These are phyloP conservation scores for Myxozyma mucilagina DNA, from an alignment of 805 yeast species.

Conservation along the genomic window DNA sequence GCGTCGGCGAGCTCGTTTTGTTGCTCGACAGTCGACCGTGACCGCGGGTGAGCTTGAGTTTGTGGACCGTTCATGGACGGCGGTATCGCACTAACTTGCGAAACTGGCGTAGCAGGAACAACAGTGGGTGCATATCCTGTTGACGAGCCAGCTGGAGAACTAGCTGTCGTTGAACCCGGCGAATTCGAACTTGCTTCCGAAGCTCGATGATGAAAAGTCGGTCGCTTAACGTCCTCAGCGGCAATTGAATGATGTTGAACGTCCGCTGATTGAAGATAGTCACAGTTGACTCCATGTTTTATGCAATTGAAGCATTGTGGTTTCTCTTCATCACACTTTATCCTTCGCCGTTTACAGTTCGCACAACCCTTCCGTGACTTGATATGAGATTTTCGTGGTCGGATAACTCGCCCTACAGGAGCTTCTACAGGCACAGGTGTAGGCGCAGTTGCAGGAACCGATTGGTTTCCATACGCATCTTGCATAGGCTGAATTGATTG, in stretches of 20 bases:
- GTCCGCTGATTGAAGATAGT: slow-evolving; percentile 1
- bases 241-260: neutral
- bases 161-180: neutral
- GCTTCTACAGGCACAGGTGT: neutral
- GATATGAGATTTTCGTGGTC: slow-evolving; percentile 47
- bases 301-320: slow-evolving; percentile 60
- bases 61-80: neutral
- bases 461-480: neutral
- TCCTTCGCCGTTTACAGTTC: slow-evolving; percentile 61
- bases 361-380: slow-evolving; percentile 77
- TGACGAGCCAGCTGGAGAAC: neutral
- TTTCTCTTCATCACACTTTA: slow-evolving; percentile 65
- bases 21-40: slow-evolving; percentile 1
- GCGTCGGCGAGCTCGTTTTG: slow-evolving; percentile 13
- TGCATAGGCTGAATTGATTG: neutral
- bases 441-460: neutral
- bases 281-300: slow-evolving; percentile 38
- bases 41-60: neutral
- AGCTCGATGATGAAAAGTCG: neutral
- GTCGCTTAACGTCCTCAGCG: neutral
- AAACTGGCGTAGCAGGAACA: neutral
- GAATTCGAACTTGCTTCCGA: slow-evolving; percentile 1
- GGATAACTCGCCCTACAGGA: slow-evolving; percentile 4
- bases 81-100: neutral
- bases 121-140: neutral